Conservation (phyloP, 257 asterid species). For the Fraxinus excelsior region DNA sequence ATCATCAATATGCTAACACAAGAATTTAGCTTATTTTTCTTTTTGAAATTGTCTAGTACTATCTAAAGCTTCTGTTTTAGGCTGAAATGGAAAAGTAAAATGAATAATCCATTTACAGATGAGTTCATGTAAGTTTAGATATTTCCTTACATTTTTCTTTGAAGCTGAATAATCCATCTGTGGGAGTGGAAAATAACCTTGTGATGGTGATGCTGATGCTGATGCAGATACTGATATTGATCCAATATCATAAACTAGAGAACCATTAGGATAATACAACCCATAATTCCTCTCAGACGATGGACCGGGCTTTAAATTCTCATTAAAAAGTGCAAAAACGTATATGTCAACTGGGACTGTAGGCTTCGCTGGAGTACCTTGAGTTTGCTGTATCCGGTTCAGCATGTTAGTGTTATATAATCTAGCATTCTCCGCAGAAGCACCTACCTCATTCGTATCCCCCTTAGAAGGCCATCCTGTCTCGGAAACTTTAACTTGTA, state of each 20-base stretch:
- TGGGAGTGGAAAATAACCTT: slow-evolving; percentile 69
- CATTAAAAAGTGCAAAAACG: slow-evolving; percentile 91
- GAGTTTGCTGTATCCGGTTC: slow-evolving; percentile 49
- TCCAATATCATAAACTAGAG: slow-evolving; percentile 82
- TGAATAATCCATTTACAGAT: too few species aligned
- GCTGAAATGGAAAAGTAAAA: background rate
- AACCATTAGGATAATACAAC: slow-evolving; percentile 75
- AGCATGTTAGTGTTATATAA: slow-evolving; percentile 71
- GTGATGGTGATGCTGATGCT: background rate
- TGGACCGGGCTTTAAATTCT: slow-evolving; percentile 90
- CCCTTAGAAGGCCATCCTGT: slow-evolving; percentile 99
- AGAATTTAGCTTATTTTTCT: background rate
- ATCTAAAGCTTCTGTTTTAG: background rate
- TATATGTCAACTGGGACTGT: slow-evolving; percentile 68
- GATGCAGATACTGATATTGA: background rate
- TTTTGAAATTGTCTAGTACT: background rate
- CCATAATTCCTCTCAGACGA: slow-evolving; percentile 91
- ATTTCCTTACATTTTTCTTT: slow-evolving; percentile 48
- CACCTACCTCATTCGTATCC: slow-evolving; percentile 78
- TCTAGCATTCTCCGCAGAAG: slow-evolving; percentile 76
- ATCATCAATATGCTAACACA: background rate
- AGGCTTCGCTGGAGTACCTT: slow-evolving; percentile 92
- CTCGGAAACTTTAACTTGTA: slow-evolving; percentile 77
- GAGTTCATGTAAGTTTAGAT: background rate
- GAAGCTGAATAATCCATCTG: slow-evolving; percentile 74